Conservation (phyloP, 805 yeast genomes). For the Dipodascus albidus region DNA sequence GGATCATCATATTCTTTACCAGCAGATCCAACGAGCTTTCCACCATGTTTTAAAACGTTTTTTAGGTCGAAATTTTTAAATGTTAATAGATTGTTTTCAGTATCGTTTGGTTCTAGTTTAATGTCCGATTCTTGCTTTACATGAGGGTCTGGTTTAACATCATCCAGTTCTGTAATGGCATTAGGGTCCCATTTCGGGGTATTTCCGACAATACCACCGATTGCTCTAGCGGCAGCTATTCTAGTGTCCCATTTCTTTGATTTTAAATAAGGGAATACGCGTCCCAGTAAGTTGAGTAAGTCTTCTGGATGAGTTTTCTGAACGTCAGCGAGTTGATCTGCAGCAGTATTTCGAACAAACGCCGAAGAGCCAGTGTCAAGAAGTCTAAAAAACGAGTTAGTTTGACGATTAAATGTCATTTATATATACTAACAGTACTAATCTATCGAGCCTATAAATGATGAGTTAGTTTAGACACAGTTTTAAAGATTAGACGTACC, state of each 20-base stretch:
- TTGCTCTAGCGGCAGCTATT: slow-evolving; percentile 85
- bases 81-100: slow-evolving; percentile 14
- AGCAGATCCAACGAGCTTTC: slow-evolving; percentile 51
- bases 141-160: slow-evolving; percentile 12
- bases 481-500: background rate
- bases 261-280: slow-evolving; percentile 82
- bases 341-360: slow-evolving; percentile 89
- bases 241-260: slow-evolving; percentile 93
- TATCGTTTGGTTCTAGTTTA: slow-evolving; percentile 8
- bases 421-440: slow-evolving; percentile 31
- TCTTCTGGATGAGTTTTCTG: slow-evolving; percentile 95
- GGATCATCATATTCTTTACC: slow-evolving; percentile 36
- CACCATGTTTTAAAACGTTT: slow-evolving; percentile 29
- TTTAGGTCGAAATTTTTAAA: slow-evolving; percentile 28
- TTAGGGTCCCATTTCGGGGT: slow-evolving; percentile 82
- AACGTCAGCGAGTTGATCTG: slow-evolving; percentile 89
- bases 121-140: slow-evolving; percentile 19
- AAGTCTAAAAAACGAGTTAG: slow-evolving; percentile 14
- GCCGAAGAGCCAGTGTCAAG: slow-evolving; percentile 93
- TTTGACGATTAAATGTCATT: background rate
- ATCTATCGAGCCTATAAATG: slow-evolving; percentile 36
- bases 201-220: slow-evolving; percentile 83
- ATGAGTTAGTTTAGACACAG: background rate
- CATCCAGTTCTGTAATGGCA: slow-evolving; percentile 20
- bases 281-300: slow-evolving; percentile 62